These are phyloP conservation scores for Sphagnum tenellum DNA, from an alignment of 225 moss, liverwort and hornwort species.

Conservation along the genomic window DNA sequence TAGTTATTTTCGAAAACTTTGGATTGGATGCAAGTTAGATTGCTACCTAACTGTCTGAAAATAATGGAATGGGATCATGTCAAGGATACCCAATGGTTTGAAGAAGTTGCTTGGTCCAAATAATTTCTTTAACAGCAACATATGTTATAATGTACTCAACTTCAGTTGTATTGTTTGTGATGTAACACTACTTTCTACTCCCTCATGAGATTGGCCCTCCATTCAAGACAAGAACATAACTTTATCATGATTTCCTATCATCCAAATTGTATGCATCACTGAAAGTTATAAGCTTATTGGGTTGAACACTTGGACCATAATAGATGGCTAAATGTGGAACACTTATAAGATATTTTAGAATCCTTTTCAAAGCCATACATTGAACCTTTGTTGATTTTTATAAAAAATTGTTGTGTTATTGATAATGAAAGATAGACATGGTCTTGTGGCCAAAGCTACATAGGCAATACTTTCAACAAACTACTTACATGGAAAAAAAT, in stretches of 20 bases:
- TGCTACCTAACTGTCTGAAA: neutral
- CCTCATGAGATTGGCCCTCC: neutral
- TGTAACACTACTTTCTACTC: neutral
- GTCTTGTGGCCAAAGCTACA: neutral
- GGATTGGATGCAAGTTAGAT: neutral
- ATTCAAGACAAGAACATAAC: neutral
- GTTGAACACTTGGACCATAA: neutral
- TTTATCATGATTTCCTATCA: neutral
- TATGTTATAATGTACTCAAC: neutral
- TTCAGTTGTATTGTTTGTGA: neutral
- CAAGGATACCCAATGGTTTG: neutral
- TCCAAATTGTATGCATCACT: neutral
- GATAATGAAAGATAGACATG: neutral
- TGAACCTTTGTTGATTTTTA: neutral
- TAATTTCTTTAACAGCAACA: neutral
- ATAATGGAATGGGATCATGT: neutral
- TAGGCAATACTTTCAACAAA: neutral
- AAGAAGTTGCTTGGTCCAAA: neutral
- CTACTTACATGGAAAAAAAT: neutral
- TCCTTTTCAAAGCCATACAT: neutral
- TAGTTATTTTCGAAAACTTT: neutral
- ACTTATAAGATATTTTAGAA: neutral
- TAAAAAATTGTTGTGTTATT: neutral
- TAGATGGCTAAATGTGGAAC: neutral
- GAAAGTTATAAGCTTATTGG: neutral